Base-by-base conservation (phyloP, 192 early-diverging fungal genomes). In the Pilaira anomala region DNA sequence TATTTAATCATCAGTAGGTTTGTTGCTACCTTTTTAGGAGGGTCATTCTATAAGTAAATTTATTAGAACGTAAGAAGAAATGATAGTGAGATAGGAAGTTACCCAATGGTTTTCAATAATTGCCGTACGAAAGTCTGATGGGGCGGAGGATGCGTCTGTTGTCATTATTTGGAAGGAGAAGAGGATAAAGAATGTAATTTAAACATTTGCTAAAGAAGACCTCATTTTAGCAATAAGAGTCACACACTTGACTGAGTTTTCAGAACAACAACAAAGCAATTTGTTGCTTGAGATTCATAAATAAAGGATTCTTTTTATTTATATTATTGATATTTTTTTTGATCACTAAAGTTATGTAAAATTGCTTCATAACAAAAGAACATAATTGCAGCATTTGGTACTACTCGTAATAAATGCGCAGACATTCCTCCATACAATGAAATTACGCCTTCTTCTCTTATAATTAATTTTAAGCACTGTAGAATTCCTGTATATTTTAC, bases 401-500 rank as follows among this genome's bases (percentile, higher is more conserved):
- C 95, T 0, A 94, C 93, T 49, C 96, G 85, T 81, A 96, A 76
- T 53, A 98, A 76, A 77, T 97, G 95, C 2, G 94, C 91, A 13
- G 92, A 88, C 83, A 98, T 83, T n/a, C 96, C 96, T 48, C 94
- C 93, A 64, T 98, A 98, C 19, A 98, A 72, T 2, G 91, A 92
- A 14, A 76, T 76, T 6, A 93, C 33, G 44, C 96, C 95, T 71
- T 98, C 96, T 60, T 95, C 90, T 22, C 58, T 68, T 33, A 82
- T 76, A 24, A 93, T 87, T 7, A 78, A 66, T 22, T 65, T 76
- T 8, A 79, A 58, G 7, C 79, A 80, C 48, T 81, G 77, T 13
- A 75, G 72, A 46, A 98, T 65, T 7, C 94, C 92, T 14, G 68
- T 87, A 68, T 96, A 97, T 73, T 92, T 93, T 14, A 68, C 66